phyloP scores from a whole-genome alignment of 1,284 basidiomycete genomes.

The Abortiporus biennis region DNA sequence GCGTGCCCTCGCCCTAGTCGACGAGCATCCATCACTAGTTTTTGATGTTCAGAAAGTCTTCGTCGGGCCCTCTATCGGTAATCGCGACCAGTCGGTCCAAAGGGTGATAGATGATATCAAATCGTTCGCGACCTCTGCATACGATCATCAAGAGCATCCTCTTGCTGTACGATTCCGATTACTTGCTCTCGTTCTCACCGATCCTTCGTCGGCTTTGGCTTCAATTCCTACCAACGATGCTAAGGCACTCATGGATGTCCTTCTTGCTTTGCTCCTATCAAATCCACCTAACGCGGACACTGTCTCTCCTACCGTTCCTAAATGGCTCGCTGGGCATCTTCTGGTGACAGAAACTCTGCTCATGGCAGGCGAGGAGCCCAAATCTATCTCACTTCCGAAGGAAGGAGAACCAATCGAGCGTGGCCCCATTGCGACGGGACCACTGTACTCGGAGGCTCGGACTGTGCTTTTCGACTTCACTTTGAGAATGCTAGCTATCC shows the following conservation, averaged over 20 bases:
- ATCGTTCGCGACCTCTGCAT: slow-evolving; percentile 56
- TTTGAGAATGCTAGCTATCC: slow-evolving; percentile 56
- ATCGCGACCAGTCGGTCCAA: slow-evolving; percentile 57
- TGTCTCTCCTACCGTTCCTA: slow-evolving; percentile 51
- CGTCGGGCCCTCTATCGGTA: slow-evolving; percentile 52
- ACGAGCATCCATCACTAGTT: slow-evolving; percentile 82
- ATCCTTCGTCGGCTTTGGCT: slow-evolving; percentile 53
- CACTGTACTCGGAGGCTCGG: slow-evolving; percentile 56
- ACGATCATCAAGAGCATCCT: slow-evolving; percentile 65
- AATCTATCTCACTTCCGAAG: slow-evolving; percentile 53
- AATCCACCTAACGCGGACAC: slow-evolving; percentile 43
- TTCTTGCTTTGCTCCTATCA: slow-evolving; percentile 61
- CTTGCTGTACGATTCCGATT: slow-evolving; percentile 80
- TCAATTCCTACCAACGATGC: slow-evolving; percentile 39
- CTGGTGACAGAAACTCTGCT: slow-evolving; percentile 82
- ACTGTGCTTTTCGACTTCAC: slow-evolving; percentile 68
- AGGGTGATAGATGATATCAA: slow-evolving; percentile 71
- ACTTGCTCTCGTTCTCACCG: slow-evolving; percentile 78
- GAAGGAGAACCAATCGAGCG: slow-evolving; percentile 60
- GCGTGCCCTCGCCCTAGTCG: slow-evolving; percentile 75
- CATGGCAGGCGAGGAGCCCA: slow-evolving; percentile 68
- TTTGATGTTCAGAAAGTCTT: slow-evolving; percentile 87
- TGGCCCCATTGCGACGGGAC: slow-evolving; percentile 46
- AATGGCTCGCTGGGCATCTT: slow-evolving; percentile 81
- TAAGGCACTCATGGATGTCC: slow-evolving; percentile 53